Evolutionary conservation across 495 filamentous ascomycete genomes (phyloP).

Genomic region (Tetracladium setigerum): DNA sequence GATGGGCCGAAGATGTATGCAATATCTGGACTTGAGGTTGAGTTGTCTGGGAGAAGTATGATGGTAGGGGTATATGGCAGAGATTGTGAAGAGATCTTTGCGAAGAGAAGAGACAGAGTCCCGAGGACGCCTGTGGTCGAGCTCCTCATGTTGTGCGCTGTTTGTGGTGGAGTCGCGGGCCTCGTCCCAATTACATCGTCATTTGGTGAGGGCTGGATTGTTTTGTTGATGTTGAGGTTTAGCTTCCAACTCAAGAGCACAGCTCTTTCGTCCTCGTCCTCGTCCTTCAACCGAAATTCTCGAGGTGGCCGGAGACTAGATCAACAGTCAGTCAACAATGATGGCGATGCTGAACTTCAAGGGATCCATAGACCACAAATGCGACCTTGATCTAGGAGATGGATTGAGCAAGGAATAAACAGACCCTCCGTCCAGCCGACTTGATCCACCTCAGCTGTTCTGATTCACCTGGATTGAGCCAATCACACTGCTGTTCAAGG

Average conservation of each 20-base stretch:
- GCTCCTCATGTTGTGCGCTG: slow-evolving; percentile 13
- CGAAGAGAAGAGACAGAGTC: slow-evolving; percentile 4
- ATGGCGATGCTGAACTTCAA: no score
- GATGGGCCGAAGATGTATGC: slow-evolving; percentile 25
- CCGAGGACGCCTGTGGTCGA: slow-evolving; percentile 6
- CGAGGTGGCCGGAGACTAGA: neutral
- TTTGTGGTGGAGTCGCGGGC: slow-evolving; percentile 2
- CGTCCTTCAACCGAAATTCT: neutral
- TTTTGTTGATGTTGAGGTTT: neutral
- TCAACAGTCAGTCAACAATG: neutral
- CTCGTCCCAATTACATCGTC: slow-evolving; percentile 9
- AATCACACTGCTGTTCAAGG: neutral
- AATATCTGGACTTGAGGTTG: slow-evolving; percentile 39
- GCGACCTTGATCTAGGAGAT: slow-evolving; percentile 1
- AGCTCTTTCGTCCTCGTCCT: slow-evolving; percentile 5
- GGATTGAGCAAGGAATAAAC: slow-evolving; percentile 2
- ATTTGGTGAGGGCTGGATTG: neutral
- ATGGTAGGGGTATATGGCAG: slow-evolving; percentile 72
- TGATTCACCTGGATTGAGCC: neutral
- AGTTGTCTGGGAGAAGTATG: slow-evolving; percentile 51
- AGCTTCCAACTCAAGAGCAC: slow-evolving; percentile 3
- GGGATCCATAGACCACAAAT: slow-evolving; percentile 4
- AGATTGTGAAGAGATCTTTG: slow-evolving; percentile 23
- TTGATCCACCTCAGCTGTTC: neutral
- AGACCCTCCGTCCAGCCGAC: neutral